phyloP scores from a whole-genome alignment of 306 rosid species.

The Vigna angularis region DNA sequence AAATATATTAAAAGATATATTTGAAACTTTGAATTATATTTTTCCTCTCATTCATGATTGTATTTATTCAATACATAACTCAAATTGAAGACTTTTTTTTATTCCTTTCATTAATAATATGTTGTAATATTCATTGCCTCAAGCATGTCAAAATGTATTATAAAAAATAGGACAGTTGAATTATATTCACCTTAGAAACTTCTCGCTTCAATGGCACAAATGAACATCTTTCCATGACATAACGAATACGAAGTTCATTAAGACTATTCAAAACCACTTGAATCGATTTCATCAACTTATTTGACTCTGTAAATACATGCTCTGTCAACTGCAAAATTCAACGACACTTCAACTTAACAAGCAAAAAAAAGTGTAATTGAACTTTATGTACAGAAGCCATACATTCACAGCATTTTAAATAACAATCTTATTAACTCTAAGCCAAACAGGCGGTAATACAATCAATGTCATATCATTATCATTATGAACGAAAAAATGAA shows the following conservation, averaged over 20 bases:
- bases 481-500: conserved; percentile 11
- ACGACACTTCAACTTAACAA: conserved; percentile 32
- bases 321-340: conserved; percentile 77
- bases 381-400: conserved; percentile 18
- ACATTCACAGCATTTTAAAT: conserved; percentile 15
- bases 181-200: conserved; percentile 63
- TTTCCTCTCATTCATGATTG: too few species aligned
- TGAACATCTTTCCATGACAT: conserved; percentile 66
- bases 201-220: conserved; percentile 54
- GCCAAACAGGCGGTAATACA: conserved; percentile 4
- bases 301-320: conserved; percentile 74
- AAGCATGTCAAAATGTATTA: conserved; percentile 14
- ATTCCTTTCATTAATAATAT: not conserved
- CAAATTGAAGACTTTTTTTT: too few species aligned
- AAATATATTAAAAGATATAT: too few species aligned
- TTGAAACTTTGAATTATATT: too few species aligned
- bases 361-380: not conserved
- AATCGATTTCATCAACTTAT: conserved; percentile 78
- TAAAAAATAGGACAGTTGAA: conserved; percentile 20
- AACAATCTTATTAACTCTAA: conserved; percentile 19
- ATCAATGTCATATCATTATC: not conserved
- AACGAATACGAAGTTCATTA: conserved; percentile 84
- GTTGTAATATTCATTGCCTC: not conserved
- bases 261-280: conserved; percentile 85
- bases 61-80: too few species aligned